phyloP scores from a whole-genome alignment of 108 stramenopile species.

The Chaetoceros muelleri region DNA sequence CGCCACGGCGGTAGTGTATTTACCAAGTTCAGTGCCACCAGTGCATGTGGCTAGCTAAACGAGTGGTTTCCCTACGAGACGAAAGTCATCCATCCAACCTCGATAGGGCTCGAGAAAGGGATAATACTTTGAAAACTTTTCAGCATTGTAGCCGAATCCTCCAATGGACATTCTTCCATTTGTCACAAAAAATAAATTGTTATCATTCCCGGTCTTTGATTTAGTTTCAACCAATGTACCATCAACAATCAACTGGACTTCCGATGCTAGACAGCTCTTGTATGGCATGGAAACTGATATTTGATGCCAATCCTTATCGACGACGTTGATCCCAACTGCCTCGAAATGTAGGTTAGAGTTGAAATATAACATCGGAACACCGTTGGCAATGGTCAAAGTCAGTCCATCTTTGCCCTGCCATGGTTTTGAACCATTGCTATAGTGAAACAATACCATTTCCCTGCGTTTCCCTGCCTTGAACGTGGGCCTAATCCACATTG shows the following conservation, averaged over 20 bases:
- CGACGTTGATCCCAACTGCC: not conserved
- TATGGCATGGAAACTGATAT: conserved; percentile 1
- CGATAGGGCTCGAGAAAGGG: not conserved
- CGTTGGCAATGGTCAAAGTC: no score
- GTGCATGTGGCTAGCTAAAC: no score
- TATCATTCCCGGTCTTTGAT: not conserved
- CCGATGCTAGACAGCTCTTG: not conserved
- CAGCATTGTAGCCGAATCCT: not conserved
- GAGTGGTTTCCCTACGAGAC: not conserved
- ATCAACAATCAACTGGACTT: conserved; percentile 1
- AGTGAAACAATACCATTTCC: no score
- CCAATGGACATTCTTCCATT: not conserved
- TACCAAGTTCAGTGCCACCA: no score
- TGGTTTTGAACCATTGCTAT: no score
- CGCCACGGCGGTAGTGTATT: no score
- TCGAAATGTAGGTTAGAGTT: no score
- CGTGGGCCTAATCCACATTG: no score
- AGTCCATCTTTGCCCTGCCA: no score
- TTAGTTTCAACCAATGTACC: not conserved
- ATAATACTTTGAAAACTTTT: not conserved
- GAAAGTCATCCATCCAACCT: not conserved
- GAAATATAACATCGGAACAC: no score
- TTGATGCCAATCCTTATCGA: conserved; percentile 6
- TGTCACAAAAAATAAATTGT: not conserved
- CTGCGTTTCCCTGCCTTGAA: no score